These are phyloP conservation scores for Cyberlindnera sargentensis DNA, from an alignment of 805 yeast species.

Conservation along the genomic window DNA sequence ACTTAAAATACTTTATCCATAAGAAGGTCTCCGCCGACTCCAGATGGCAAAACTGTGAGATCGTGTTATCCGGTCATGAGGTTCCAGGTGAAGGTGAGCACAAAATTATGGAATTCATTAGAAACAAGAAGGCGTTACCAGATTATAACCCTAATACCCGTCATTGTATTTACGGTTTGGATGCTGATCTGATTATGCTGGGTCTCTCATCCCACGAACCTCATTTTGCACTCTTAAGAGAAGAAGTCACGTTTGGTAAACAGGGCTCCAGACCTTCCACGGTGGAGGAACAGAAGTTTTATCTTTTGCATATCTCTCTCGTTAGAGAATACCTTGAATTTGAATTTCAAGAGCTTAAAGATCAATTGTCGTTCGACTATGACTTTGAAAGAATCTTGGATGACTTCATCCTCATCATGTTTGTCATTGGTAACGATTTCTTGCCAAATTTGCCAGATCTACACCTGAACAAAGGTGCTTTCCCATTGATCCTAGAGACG, in stretches of 20 bases:
- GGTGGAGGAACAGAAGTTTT: slow-evolving; percentile 75
- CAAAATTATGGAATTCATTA: slow-evolving; percentile 88
- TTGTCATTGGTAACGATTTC: slow-evolving; percentile 97
- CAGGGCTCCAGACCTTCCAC: slow-evolving; percentile 33
- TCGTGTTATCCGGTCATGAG: slow-evolving; percentile 86
- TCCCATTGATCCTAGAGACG: slow-evolving; percentile 84
- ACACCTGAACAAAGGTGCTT: slow-evolving; percentile 91
- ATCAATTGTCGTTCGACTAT: slow-evolving; percentile 54
- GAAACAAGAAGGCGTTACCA: slow-evolving; percentile 67
- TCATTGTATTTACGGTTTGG: slow-evolving; percentile 93
- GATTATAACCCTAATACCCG: slow-evolving; percentile 73
- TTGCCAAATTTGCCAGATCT: slow-evolving; percentile 93
- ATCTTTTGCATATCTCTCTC: slow-evolving; percentile 73
- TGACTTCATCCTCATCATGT: slow-evolving; percentile 86
- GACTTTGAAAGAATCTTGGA: slow-evolving; percentile 86
- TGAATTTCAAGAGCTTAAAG: slow-evolving; percentile 71
- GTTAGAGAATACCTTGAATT: slow-evolving; percentile 86
- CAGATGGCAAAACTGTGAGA: slow-evolving; percentile 72
- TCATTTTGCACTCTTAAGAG: slow-evolving; percentile 90
- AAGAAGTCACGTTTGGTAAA: slow-evolving; percentile 86
- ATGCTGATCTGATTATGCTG: slow-evolving; percentile 92
- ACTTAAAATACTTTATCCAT: slow-evolving; percentile 80
- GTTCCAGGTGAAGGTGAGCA: slow-evolving; percentile 99
- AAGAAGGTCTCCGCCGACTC: slow-evolving; percentile 82
- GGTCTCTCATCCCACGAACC: slow-evolving; percentile 91